Evolutionary conservation across 1,139 yeast species (phyloP).

Genomic region (Candida sanyaensis): DNA sequence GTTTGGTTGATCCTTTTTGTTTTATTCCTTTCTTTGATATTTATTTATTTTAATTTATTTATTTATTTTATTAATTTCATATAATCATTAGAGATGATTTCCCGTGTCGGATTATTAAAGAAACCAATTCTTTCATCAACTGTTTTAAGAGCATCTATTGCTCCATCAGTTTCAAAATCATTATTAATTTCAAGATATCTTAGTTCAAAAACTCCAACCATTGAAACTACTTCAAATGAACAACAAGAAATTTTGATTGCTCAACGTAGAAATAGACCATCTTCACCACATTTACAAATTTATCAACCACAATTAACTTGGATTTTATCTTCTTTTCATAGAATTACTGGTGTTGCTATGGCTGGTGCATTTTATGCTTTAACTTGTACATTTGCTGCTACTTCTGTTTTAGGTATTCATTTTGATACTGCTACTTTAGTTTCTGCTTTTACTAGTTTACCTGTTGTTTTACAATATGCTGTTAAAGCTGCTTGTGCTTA

Average conservation of each 20-base stretch:
- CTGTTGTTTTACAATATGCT: constrained; percentile 59
- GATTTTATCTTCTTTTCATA: constrained; percentile 78
- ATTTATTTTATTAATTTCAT: neutral
- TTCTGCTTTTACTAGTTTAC: constrained; percentile 56
- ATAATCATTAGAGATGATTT: constrained; percentile 12
- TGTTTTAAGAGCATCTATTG: constrained; percentile 2
- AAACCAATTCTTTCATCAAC: constrained; percentile 9
- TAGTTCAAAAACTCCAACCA: constrained; percentile 49
- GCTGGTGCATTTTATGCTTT: constrained; percentile 79
- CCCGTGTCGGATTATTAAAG: constrained; percentile 19
- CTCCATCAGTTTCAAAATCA: neutral
- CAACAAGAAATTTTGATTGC: constrained; percentile 72
- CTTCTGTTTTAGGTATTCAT: constrained; percentile 62
- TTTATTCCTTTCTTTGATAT: neutral
- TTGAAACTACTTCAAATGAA: constrained; percentile 60
- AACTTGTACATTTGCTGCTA: constrained; percentile 73
- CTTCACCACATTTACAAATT: constrained; percentile 87
- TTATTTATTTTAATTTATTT: neutral
- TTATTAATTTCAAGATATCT: neutral
- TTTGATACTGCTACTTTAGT: constrained; percentile 67
- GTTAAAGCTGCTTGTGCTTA: constrained; percentile 71
- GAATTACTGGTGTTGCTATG: constrained; percentile 84
- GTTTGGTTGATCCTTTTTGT: neutral
- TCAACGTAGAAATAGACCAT: constrained; percentile 87
- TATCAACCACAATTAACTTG: constrained; percentile 89